Evolutionary conservation across 192 early-diverging fungal species (phyloP), one percentile per base, ranked within the genome.

Genomic region (Haplosporangium gracile): DNA sequence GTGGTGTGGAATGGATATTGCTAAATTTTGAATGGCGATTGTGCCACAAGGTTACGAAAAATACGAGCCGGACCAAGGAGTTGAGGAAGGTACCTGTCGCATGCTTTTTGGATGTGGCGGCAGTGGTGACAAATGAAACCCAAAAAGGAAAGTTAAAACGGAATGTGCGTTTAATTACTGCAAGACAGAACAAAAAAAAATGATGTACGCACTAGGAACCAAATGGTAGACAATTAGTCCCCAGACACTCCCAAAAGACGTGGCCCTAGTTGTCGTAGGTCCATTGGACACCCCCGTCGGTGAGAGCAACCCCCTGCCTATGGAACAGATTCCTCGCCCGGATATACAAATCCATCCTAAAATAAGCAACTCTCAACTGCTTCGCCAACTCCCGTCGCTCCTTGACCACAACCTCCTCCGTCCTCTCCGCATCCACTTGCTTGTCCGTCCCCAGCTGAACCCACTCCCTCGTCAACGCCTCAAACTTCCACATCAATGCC

Each of bases 381-480:
- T 88, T 83, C 5, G 90, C 91, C 0, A 78, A 70, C n/a, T 68
- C 40, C 24, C 73, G 42, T 5, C 92, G 88, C 51, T 89, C 77
- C 55, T 79, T 82, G 16, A 80, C 86, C 40, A 88, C 72, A 77
- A 89, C 80, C 13, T 83, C 69, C 20, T 89, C 88, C 0, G 75
- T 60, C 57, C 81, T 72, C 15, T 53, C 68, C 6, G n/a, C 20
- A 10, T 34, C 51, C 10, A 73, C 74, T 16, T 76, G 55, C 16
- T 65, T 60, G 8, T 60, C 49, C 16, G 75, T 77, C 1, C 63
- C 57, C 1, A 40, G 32, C 32, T 47, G 29, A 32, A 88, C 78
- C 93, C 92, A 94, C 26, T 82, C 70, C 42, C 83, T 82, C 13
- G 90, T 93, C 38, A 85, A 80, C 0, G 76, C 53, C 80, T 94